Evolutionary conservation across 2,329 filamentous ascomycete species (phyloP), one percentile per base, ranked within the genome.

Genomic region (Cladosporium sp.): DNA sequence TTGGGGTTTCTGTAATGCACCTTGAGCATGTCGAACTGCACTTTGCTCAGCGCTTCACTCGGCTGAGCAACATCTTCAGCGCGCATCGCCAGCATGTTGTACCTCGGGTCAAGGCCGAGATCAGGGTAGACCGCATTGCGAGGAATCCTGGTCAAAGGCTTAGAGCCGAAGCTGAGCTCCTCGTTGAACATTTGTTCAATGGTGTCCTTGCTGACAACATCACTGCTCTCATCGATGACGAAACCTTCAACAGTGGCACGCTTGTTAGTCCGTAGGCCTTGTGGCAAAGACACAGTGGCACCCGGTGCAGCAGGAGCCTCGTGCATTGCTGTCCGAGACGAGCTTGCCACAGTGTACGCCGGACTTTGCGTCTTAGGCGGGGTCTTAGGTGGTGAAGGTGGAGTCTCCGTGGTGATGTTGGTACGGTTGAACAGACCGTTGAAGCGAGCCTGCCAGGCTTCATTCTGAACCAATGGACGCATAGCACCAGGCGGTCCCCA

Each of bases 371-470:
- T 30, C 60, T 67, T 68, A 15, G 68, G 67, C 44, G 70, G 66
- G 27, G 68, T 73, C 27, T 66, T 63, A 18, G 66, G 64, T 38
- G 64, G 64, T 20, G 65, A 66, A 11, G 65, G 65, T n/a, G 66
- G 64, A 6, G 64, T 56, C 22, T 67, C 65, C 3, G 68, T 64
- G 22, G 64, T 75, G 17, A 78, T 70, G 7, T 69, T 63, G 5
- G 82, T 76, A 64, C 86, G 90, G 58, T 83, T 80, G 50, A 84
- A 76, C 39, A 96, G 78, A 40, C 79, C 84, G 67, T 95, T 90
- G 67, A 96, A 90, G 61, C 84, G 84, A 60, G 87, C 85, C 67
- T 95, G 89, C 90, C 90, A 92, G 48, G 78, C 77, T 62, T 55
- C 71, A 59, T 71, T 71, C 53, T 70, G 75, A 45, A 74, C 68